Conservation (phyloP, 2,329 filamentous ascomycete genomes). For the Microcyclospora pomicola region DNA sequence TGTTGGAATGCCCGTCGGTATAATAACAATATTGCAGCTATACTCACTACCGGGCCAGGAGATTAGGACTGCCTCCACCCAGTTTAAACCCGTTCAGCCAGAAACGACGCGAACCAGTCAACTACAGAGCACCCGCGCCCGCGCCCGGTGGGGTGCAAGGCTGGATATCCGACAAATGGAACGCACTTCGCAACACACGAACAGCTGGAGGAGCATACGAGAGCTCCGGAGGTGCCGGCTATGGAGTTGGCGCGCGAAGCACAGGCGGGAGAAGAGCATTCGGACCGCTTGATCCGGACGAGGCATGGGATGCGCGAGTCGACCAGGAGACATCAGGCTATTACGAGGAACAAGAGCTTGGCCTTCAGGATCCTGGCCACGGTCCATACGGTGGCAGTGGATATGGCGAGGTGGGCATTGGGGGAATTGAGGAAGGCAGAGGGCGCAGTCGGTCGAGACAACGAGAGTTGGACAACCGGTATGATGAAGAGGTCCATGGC, state of each 20-base stretch:
- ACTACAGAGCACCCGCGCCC: slow-evolving; percentile 38
- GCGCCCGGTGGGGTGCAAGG: slow-evolving; percentile 50
- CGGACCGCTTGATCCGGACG: slow-evolving; percentile 63
- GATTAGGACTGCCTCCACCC: slow-evolving; percentile 61
- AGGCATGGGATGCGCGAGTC: slow-evolving; percentile 73
- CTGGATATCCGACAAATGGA: slow-evolving; percentile 58
- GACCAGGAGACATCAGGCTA: slow-evolving; percentile 57
- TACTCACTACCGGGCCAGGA: slow-evolving; percentile 56
- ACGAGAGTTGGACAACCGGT: slow-evolving; percentile 29
- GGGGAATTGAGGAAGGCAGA: slow-evolving; percentile 24
- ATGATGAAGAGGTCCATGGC: slow-evolving; percentile 34
- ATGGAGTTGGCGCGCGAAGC: slow-evolving; percentile 5
- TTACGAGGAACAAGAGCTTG: slow-evolving; percentile 67
- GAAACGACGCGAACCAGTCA: slow-evolving; percentile 11
- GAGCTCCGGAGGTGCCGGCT: slow-evolving; percentile 20
- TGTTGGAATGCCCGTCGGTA: not conserved
- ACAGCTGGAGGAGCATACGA: slow-evolving; percentile 39
- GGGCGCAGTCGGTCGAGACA: slow-evolving; percentile 38
- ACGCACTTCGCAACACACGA: slow-evolving; percentile 50
- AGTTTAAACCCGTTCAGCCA: slow-evolving; percentile 54
- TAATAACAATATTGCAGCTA: slow-evolving; percentile 29
- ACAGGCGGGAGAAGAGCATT: slow-evolving; percentile 39
- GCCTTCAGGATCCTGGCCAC: slow-evolving; percentile 33
- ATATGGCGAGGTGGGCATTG: slow-evolving; percentile 17
- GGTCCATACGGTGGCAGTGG: slow-evolving; percentile 27